These are phyloP conservation scores for Catharanthus roseus DNA, from an alignment of 257 asterid species.

Conservation along the genomic window DNA sequence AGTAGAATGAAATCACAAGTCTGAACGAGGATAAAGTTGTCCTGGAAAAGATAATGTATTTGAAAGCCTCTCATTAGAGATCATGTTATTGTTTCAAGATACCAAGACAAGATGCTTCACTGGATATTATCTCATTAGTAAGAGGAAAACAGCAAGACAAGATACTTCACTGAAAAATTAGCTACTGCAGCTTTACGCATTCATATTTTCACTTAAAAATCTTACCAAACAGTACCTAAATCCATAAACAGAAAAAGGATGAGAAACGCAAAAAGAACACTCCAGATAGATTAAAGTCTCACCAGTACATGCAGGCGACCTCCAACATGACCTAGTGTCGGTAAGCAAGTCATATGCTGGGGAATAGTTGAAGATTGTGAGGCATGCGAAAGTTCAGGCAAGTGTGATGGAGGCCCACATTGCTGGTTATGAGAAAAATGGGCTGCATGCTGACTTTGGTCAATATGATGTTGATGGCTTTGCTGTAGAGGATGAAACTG, in stretches of 20 bases:
- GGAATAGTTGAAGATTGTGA: constrained; percentile 57
- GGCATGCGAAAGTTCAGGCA: constrained; percentile 69
- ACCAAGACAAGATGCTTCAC: background rate
- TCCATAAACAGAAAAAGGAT: constrained; percentile 1
- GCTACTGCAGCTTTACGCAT: background rate
- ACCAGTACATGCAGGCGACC: constrained; percentile 78
- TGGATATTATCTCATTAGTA: background rate
- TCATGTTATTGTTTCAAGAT: background rate
- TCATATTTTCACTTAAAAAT: background rate
- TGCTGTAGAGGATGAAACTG: constrained; percentile 67
- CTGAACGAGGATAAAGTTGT: background rate
- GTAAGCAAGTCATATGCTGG: constrained; percentile 73
- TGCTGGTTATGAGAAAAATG: constrained; percentile 69
- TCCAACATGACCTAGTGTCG: constrained; percentile 65
- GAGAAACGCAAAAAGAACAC: background rate
- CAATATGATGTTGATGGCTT: constrained; percentile 55
- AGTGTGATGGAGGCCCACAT: constrained; percentile 61
- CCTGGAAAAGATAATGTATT: background rate
- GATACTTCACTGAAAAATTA: background rate
- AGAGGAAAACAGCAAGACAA: background rate
- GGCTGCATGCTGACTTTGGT: constrained; percentile 53
- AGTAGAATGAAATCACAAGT: background rate
- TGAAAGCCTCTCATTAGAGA: background rate
- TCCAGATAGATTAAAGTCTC: constrained; percentile 15
- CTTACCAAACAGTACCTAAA: background rate